phyloP scores from a whole-genome alignment of 148 eudicot species.

The Gaultheria prostrata region DNA sequence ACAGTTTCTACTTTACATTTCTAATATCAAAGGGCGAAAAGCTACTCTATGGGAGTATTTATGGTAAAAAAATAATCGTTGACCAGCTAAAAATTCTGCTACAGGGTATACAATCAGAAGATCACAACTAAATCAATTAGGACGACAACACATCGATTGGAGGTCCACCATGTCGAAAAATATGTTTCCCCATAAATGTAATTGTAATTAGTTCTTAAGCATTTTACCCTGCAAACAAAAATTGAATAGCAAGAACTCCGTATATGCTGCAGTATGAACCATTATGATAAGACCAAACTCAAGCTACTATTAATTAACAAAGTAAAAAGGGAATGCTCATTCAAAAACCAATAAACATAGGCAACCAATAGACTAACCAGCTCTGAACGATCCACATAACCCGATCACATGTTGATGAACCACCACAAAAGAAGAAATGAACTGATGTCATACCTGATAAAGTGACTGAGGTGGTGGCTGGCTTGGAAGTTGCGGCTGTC shows the following conservation, averaged over 20 bases:
- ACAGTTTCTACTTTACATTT: neutral
- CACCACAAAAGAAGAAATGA: neutral
- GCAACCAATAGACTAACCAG: neutral
- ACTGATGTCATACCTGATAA: slow-evolving; percentile 54
- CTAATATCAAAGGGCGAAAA: neutral
- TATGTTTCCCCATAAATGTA: neutral
- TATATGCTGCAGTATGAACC: neutral
- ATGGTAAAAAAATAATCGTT: neutral
- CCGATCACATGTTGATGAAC: neutral
- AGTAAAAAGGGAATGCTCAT: neutral
- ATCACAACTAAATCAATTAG: neutral
- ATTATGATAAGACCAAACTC: neutral
- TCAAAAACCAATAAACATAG: neutral
- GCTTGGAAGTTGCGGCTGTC: slow-evolving; percentile 60
- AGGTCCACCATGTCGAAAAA: neutral
- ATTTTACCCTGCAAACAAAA: neutral
- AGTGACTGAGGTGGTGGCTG: slow-evolving; percentile 56
- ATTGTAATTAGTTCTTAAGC: neutral
- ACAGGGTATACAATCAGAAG: neutral
- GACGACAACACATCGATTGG: neutral
- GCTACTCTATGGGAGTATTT: neutral
- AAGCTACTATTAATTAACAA: neutral
- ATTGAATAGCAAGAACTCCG: neutral
- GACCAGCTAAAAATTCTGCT: neutral
- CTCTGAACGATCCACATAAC: neutral